A percentile compares a stretch with the other conserved stretches of the same genome.
Evolutionary conservation across 495 filamentous ascomycete species (phyloP).

Genomic region (Xylaria palmicola): DNA sequence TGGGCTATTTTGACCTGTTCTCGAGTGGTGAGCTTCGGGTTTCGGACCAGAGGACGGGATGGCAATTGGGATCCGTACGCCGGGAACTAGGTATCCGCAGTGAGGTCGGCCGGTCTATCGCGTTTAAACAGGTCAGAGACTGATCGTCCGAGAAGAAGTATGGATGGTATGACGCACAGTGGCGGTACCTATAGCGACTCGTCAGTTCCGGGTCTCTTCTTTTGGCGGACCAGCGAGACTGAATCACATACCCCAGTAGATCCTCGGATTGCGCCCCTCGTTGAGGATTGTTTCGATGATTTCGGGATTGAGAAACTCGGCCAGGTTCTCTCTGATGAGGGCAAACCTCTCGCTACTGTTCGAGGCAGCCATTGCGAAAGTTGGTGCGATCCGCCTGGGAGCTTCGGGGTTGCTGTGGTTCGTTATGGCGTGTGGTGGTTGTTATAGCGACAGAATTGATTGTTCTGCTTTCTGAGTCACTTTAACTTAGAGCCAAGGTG

Average conservation of each 20-base stretch:
- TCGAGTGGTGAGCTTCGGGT: background rate
- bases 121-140: too few species aligned
- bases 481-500: background rate
- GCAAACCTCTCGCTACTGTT: conserved; percentile 46
- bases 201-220: background rate
- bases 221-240: background rate
- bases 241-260: conserved; percentile 76
- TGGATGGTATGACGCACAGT: conserved; percentile 43
- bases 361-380: conserved; percentile 17
- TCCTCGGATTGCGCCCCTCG: conserved; percentile 65
- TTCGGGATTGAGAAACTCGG: conserved; percentile 82
- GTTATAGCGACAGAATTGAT: background rate
- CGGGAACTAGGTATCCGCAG: conserved; percentile 79
- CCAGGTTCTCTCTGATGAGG: conserved; percentile 78
- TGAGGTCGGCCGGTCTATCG: conserved; percentile 70
- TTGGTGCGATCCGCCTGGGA: too few species aligned
- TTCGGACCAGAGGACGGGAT: too few species aligned
- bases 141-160: too few species aligned
- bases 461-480: conserved; percentile 2
- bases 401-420: too few species aligned
- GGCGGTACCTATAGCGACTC: conserved; percentile 57
- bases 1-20: conserved; percentile 77
- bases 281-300: conserved; percentile 76
- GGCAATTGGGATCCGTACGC: conserved; percentile 22
- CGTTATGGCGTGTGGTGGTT: too few species aligned